Evolutionary conservation across 2,329 filamentous ascomycete genomes (phyloP).

Genomic region (Clonostachys byssicola): DNA sequence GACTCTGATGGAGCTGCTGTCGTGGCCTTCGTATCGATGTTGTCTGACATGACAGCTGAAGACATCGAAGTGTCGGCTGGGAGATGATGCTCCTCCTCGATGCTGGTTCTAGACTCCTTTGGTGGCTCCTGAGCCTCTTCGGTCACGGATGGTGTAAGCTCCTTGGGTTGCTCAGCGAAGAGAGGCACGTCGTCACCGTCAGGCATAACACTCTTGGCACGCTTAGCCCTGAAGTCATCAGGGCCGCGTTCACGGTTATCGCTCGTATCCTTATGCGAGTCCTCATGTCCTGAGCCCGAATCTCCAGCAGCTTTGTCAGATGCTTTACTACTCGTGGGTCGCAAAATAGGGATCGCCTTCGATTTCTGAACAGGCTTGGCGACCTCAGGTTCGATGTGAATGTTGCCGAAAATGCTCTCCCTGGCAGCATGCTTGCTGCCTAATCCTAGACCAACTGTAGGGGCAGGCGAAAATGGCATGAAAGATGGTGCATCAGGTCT

Average conservation of each 20-base stretch:
- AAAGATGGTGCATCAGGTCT: slow-evolving; percentile 75
- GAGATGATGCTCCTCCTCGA: slow-evolving; percentile 34
- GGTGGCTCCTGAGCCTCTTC: slow-evolving; percentile 8
- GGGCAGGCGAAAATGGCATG: slow-evolving; percentile 51
- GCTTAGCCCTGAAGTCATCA: slow-evolving; percentile 70
- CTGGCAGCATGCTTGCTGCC: slow-evolving; percentile 23
- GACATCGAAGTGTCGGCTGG: slow-evolving; percentile 48
- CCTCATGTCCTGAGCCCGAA: not conserved
- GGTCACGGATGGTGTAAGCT: slow-evolving; percentile 1
- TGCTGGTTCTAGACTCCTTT: slow-evolving; percentile 9
- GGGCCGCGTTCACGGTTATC: slow-evolving; percentile 58
- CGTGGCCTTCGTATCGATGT: slow-evolving; percentile 47
- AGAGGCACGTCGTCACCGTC: slow-evolving; percentile 70
- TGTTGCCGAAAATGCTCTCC: slow-evolving; percentile 64
- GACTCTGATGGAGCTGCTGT: slow-evolving; percentile 48
- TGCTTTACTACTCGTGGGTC: slow-evolving; percentile 49
- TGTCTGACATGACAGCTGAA: slow-evolving; percentile 47
- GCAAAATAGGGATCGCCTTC: slow-evolving; percentile 80
- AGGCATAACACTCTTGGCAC: slow-evolving; percentile 59
- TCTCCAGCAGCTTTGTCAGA: no score
- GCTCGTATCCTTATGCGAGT: slow-evolving; percentile 9
- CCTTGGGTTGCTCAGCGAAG: slow-evolving; percentile 57
- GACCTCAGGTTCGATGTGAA: slow-evolving; percentile 60
- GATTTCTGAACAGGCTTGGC: slow-evolving; percentile 66
- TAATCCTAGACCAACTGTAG: no score